phyloP scores from a whole-genome alignment of 208 protist genomes.

The Leishmania gerbilli region DNA sequence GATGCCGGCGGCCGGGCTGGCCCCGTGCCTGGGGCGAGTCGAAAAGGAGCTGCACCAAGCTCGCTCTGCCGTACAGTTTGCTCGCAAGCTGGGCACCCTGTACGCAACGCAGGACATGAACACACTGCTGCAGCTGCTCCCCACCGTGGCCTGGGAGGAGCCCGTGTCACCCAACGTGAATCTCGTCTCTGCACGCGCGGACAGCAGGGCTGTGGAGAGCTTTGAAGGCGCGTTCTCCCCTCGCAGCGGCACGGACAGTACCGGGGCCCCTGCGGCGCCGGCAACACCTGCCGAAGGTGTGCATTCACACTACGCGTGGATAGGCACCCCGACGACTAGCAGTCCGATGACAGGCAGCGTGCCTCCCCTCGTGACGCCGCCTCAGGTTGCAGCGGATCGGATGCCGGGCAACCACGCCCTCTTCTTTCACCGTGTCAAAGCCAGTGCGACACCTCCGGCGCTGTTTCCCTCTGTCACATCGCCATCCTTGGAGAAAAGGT shows the following conservation, averaged over 20 bases:
- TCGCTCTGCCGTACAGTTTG: conserved; percentile 55
- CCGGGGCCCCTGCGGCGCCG: not conserved
- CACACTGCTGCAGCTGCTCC: conserved; percentile 49
- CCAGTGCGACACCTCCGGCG: not conserved
- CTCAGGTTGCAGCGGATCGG: conserved; percentile 12
- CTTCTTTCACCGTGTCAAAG: not conserved
- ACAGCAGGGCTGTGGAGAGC: conserved; percentile 1
- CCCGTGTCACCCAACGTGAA: not conserved
- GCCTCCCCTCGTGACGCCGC: conserved; percentile 14
- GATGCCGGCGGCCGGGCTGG: conserved; percentile 15
- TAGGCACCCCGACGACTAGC: not conserved
- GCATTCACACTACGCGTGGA: not conserved
- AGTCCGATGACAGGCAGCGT: conserved; percentile 4
- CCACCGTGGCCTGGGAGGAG: conserved; percentile 6
- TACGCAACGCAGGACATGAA: conserved; percentile 82
- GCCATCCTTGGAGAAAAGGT: conserved; percentile 10
- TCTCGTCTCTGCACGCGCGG: conserved; percentile 3
- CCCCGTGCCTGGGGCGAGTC: conserved; percentile 21
- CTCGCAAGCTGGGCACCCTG: conserved; percentile 62
- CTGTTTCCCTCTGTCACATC: conserved; percentile 17
- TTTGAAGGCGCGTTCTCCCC: not conserved
- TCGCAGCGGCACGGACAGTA: conserved; percentile 16
- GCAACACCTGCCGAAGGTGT: not conserved
- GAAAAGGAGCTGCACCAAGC: conserved; percentile 36
- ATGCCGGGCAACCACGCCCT: not conserved